Base-by-base conservation (phyloP, 441 rosid species). In the Syzygium syzygioides region DNA sequence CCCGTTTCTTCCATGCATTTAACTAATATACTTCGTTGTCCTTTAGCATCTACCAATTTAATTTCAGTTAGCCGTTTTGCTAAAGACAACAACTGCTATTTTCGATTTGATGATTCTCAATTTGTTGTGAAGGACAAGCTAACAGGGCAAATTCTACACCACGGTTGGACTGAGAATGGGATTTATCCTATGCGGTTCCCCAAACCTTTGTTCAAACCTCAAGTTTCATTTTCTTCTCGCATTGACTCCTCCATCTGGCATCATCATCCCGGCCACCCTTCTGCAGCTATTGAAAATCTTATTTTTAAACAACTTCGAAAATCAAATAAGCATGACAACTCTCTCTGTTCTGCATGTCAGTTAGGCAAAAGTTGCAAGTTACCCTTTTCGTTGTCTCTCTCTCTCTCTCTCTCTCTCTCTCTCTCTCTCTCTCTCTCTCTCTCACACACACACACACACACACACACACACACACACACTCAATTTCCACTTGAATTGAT, bases 391-490 rank as follows among this genome's bases (percentile, higher is more conserved):
- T 56, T 23, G 28, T 56, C 60, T 56, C 60, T n/a, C n/a, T n/a
- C n/a, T n/a, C n/a, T n/a, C n/a, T n/a, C n/a, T n/a, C n/a, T n/a
- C n/a, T n/a, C n/a, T n/a, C n/a, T n/a, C n/a, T n/a, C n/a, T n/a
- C n/a, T n/a, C n/a, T n/a, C n/a, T n/a, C n/a, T n/a, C n/a, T n/a
- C n/a, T n/a, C n/a, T n/a, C n/a, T n/a, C n/a, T n/a, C n/a, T n/a
- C n/a, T n/a, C n/a, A n/a, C n/a, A n/a, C n/a, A n/a, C n/a, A n/a
- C n/a, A n/a, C n/a, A n/a, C n/a, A n/a, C n/a, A n/a, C n/a, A n/a
- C n/a, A n/a, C n/a, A n/a, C n/a, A n/a, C n/a, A n/a, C 60, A 23
- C 60, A 23, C 5, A 2, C 5, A 0, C 13, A 9, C 13, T 56
- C 28, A 56, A 23, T 56, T 56, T 56, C 6, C 26, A 56, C 28